Conservation (phyloP, 2,329 filamentous ascomycete species). For the Talaromyces pinophilus region DNA sequence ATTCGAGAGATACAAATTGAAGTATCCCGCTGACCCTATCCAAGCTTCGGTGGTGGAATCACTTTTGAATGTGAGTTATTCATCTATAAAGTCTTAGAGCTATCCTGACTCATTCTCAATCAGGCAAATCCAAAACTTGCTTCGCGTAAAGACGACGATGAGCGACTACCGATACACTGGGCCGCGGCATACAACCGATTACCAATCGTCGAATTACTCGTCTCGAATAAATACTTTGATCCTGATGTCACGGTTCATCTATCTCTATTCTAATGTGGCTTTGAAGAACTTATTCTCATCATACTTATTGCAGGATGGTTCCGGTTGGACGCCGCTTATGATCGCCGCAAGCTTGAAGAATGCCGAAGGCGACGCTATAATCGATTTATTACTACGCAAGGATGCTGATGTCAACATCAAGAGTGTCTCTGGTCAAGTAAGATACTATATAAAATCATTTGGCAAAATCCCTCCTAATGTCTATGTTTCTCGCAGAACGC, state of each 20-base stretch:
- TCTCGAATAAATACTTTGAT: constrained; percentile 73
- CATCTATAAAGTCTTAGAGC: no score
- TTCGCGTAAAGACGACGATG: constrained; percentile 75
- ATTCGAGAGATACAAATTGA: neutral
- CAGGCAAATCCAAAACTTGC: constrained; percentile 82
- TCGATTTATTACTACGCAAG: constrained; percentile 49
- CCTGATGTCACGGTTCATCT: constrained; percentile 70
- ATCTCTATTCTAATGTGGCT: no score
- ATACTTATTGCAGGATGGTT: constrained; percentile 41
- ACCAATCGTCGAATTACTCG: constrained; percentile 71
- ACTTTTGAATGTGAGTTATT: constrained; percentile 61
- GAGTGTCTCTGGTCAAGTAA: constrained; percentile 47
- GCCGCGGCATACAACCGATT: constrained; percentile 79
- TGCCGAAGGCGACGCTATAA: constrained; percentile 47
- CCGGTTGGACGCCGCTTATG: constrained; percentile 55
- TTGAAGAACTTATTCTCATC: neutral
- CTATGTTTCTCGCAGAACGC: constrained; percentile 62
- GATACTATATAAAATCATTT: neutral
- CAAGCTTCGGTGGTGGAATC: constrained; percentile 72
- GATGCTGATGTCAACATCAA: constrained; percentile 50
- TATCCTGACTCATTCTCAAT: neutral
- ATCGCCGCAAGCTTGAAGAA: constrained; percentile 52
- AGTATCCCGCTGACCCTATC: constrained; percentile 12
- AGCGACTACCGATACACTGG: constrained; percentile 91
- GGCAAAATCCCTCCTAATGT: neutral